phyloP scores from a whole-genome alignment of 495 filamentous ascomycete species.

The Tuber indicum region DNA sequence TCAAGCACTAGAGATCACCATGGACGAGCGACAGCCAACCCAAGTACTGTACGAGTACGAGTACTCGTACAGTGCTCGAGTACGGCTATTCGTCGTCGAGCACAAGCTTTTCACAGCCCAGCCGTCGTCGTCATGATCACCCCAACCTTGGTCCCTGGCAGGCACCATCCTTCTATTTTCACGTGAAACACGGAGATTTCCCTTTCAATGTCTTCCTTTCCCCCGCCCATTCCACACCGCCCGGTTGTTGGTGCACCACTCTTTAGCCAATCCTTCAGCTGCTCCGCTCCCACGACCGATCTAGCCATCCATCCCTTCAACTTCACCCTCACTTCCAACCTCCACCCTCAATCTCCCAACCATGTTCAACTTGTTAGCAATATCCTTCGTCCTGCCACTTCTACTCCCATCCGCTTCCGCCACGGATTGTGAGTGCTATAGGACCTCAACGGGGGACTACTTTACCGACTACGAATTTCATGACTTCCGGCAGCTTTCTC shows the following conservation, averaged over 20 bases:
- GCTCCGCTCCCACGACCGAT: background rate
- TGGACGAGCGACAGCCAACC: no score
- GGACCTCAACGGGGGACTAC: constrained; percentile 23
- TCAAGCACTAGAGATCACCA: no score
- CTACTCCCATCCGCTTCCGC: background rate
- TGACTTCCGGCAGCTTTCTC: constrained; percentile 26
- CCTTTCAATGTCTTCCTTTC: background rate
- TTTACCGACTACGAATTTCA: constrained; percentile 26
- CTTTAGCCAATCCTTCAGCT: background rate
- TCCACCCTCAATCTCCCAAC: background rate
- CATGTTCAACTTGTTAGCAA: background rate
- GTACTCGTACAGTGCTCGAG: no score
- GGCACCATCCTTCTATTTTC: background rate
- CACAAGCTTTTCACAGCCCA: constrained; percentile 3
- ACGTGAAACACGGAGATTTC: background rate
- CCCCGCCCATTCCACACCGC: background rate
- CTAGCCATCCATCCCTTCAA: background rate
- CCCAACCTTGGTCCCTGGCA: background rate
- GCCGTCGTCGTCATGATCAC: background rate
- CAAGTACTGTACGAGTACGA: no score
- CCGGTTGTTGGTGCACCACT: background rate
- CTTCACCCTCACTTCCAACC: background rate
- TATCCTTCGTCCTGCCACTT: background rate
- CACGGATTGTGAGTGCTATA: constrained; percentile 33
- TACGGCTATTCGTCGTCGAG: background rate